Conservation (phyloP, 371 early-diverging fungal genomes). For the Rhizopus delemar region DNA sequence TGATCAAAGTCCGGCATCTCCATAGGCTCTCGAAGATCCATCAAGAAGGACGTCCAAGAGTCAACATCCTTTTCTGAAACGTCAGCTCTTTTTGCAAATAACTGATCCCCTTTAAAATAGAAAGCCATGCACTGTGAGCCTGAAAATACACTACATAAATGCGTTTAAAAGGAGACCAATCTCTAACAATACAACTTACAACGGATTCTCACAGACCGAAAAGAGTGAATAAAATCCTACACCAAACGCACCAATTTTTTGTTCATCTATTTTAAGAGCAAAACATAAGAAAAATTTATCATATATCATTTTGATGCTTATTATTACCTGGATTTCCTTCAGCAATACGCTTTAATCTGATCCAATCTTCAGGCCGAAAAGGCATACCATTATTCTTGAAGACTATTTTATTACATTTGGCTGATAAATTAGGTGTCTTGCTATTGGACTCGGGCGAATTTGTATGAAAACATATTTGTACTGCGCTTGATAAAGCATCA, state of each 20-base stretch:
- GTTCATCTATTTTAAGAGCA: conserved; percentile 32
- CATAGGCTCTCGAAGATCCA: conserved; percentile 79
- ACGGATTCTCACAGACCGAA: conserved; percentile 87
- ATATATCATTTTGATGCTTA: not conserved
- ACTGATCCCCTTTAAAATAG: conserved; percentile 86
- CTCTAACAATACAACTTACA: conserved; percentile 45
- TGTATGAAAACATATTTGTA: conserved; percentile 62
- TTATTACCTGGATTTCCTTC: conserved; percentile 84
- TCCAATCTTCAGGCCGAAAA: conserved; percentile 86
- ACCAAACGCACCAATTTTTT: conserved; percentile 87
- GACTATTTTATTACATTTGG: conserved; percentile 62
- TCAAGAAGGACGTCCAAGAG: conserved; percentile 72
- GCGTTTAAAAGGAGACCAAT: not conserved
- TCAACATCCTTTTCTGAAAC: conserved; percentile 53
- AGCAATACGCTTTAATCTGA: conserved; percentile 81
- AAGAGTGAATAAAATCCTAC: conserved; percentile 89
- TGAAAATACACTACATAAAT: conserved; percentile 55
- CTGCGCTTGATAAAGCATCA: conserved; percentile 63
- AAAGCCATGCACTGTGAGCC: conserved; percentile 85
- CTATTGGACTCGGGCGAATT: conserved; percentile 30
- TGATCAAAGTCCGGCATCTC: conserved; percentile 70
- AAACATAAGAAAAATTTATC: not conserved
- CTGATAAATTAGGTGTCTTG: conserved; percentile 47
- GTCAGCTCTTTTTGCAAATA: conserved; percentile 76
- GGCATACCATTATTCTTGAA: conserved; percentile 87